phyloP scores from a whole-genome alignment of 306 rosid genomes.

The Vicia villosa region DNA sequence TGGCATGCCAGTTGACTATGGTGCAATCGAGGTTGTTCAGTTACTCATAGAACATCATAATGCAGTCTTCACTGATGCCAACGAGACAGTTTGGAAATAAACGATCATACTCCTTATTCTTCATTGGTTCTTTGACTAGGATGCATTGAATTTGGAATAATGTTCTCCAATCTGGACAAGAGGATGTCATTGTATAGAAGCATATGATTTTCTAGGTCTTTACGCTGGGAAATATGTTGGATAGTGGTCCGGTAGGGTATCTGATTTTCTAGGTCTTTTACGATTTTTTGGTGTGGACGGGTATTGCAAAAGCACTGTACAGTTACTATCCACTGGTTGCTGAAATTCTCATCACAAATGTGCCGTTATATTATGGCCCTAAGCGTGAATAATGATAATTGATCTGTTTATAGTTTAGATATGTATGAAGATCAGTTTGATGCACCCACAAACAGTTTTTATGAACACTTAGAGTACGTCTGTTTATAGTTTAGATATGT shows the following conservation, averaged over 20 bases:
- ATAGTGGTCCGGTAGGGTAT: too few species aligned
- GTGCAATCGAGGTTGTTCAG: conserved; percentile 90
- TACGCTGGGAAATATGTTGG: conserved; percentile 28
- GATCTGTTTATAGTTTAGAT: conserved; percentile 29
- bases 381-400: conserved; percentile 22
- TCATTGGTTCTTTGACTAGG: conserved; percentile 30
- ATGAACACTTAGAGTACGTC: not conserved
- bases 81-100: conserved; percentile 93
- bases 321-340: conserved; percentile 28
- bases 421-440: conserved; percentile 19
- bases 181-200: conserved; percentile 18
- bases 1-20: conserved; percentile 73
- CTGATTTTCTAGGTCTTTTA: conserved; percentile 13
- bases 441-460: not conserved
- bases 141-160: conserved; percentile 22
- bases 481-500: conserved; percentile 23
- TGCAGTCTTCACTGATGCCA: conserved; percentile 91
- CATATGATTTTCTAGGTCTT: conserved; percentile 19
- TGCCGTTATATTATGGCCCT: conserved; percentile 29
- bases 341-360: conserved; percentile 11
- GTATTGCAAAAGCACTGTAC: conserved; percentile 6
- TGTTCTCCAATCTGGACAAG: conserved; percentile 29
- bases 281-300: not conserved
- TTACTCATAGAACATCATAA: conserved; percentile 94
- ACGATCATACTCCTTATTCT: conserved; percentile 2